A percentile compares a stretch with the other conserved stretches of the same genome.
phyloP scores from a whole-genome alignment of 1,284 basidiomycete genomes.

The Puccinia brachypodii region DNA sequence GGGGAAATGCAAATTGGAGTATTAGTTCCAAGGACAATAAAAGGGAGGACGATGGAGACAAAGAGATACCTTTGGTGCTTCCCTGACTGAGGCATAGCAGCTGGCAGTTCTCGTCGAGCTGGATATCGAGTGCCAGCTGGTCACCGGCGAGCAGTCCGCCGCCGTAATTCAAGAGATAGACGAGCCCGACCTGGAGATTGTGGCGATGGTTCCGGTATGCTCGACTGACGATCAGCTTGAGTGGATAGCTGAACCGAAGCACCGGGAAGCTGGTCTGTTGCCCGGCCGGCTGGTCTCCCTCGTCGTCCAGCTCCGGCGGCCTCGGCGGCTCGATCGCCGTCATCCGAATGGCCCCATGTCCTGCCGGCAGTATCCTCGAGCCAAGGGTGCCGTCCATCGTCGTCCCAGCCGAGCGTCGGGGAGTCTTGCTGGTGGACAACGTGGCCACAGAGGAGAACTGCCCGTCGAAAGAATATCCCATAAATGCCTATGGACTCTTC shows the following conservation, averaged over 20 bases:
- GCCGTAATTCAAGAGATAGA: constrained; percentile 39
- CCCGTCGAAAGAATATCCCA: neutral
- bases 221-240: constrained; percentile 30
- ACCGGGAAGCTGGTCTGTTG: constrained; percentile 30
- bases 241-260: constrained; percentile 24
- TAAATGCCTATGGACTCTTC: too few relatives aligned
- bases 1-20: neutral
- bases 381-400: neutral
- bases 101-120: constrained; percentile 3
- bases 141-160: constrained; percentile 29
- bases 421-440: neutral
- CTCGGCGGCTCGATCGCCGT: neutral
- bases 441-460: neutral
- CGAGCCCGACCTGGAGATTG: constrained; percentile 21
- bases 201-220: constrained; percentile 6
- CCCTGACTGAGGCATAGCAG: constrained; percentile 36
- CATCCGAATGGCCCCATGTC: constrained; percentile 17
- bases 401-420: neutral
- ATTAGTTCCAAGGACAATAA: neutral
- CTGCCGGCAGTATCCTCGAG: constrained; percentile 3
- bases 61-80: constrained; percentile 24
- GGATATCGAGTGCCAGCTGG: constrained; percentile 1
- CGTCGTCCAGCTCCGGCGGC: neutral
- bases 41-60: neutral
- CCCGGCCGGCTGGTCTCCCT: neutral